Evolutionary conservation across 768 basidiomycete species (phyloP), one percentile per base, ranked within the genome.

Genomic region (Cubamyces sp.): DNA sequence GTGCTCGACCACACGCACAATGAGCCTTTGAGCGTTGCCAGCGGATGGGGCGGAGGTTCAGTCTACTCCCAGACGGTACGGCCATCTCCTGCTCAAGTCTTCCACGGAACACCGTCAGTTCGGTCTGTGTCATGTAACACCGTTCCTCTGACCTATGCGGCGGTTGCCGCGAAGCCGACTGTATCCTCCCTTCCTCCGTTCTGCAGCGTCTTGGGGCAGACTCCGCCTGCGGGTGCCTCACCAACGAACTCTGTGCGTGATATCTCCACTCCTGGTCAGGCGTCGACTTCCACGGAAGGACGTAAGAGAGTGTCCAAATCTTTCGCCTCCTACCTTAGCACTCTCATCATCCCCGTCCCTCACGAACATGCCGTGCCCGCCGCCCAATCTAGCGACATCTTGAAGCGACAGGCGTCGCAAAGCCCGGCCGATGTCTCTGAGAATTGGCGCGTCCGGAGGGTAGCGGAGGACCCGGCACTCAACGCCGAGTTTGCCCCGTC

Each of bases 381-480:
- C 45, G 19, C n/a, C 16, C 30, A 14, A 28, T 9, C 30, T 6
- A 12, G 16, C 15, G 28, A 37, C 7, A 30, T 19, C 30, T 30
- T 25, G 43, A 5, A 14, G 26, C 28, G 54, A 5, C n/a, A 16
- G 2, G 30, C 18, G 18, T 30, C 21, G 16, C 15, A 26, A 30
- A 16, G 5, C 16, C 2, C 26, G 3, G 46, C 55, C 5, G 45
- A 21, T 19, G 39, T 34, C 15, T 34, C 34, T 34, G 46, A 15
- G 30, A 48, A 48, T 37, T 57, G 55, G 55, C 55, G 55, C 45
- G 28, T 15, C 3, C 45, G 45, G 34, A 42, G 34, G 30, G 19
- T 57, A 3, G 15, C 30, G 7, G 18, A 19, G 1, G n/a, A 47
- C 30, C 15, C 3, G n/a, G 28, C 47, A 30, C 34, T 48, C 9